These are phyloP conservation scores for Stellera chamaejasme DNA, from an alignment of 345 rosid genomes.

Conservation along the genomic window DNA sequence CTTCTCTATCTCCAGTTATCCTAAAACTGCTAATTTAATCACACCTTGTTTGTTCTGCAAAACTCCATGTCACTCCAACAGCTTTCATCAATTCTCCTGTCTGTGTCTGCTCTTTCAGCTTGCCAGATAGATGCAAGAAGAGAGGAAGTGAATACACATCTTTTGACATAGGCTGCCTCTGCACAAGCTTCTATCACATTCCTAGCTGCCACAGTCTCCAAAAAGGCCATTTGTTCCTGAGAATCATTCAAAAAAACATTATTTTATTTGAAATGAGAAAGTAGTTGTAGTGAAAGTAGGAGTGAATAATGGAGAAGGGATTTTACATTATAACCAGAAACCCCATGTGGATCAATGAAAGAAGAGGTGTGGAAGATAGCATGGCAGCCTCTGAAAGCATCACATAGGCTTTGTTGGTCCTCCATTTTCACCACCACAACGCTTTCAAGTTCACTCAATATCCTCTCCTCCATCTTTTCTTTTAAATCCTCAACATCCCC, in stretches of 20 bases:
- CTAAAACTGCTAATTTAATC: background rate
- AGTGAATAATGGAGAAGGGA: background rate
- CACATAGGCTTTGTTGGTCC: constrained; percentile 19
- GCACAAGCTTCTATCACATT: constrained; percentile 36
- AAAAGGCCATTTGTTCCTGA: constrained; percentile 28
- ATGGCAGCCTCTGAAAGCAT: constrained; percentile 36
- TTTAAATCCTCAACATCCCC: constrained; percentile 23
- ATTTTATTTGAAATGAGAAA: background rate
- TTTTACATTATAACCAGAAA: constrained; percentile 31
- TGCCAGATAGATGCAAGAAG: constrained; percentile 33
- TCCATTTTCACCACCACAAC: constrained; percentile 27
- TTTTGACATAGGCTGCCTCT: constrained; percentile 21
- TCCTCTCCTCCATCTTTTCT: constrained; percentile 14
- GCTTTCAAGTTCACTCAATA: constrained; percentile 19
- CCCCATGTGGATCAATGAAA: constrained; percentile 35
- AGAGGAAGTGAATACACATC: constrained; percentile 36
- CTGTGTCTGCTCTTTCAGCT: background rate
- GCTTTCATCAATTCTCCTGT: constrained; percentile 13
- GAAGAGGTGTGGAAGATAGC: constrained; percentile 37
- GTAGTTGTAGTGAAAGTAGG: background rate
- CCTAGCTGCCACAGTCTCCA: constrained; percentile 26
- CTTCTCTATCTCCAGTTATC: too few species aligned
- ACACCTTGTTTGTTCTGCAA: constrained; percentile 33
- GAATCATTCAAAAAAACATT: background rate
- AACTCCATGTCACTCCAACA: constrained; percentile 30